These are phyloP conservation scores for Magnusiomyces sp. DNA, from an alignment of 1,139 yeast genomes.

Conservation along the genomic window DNA sequence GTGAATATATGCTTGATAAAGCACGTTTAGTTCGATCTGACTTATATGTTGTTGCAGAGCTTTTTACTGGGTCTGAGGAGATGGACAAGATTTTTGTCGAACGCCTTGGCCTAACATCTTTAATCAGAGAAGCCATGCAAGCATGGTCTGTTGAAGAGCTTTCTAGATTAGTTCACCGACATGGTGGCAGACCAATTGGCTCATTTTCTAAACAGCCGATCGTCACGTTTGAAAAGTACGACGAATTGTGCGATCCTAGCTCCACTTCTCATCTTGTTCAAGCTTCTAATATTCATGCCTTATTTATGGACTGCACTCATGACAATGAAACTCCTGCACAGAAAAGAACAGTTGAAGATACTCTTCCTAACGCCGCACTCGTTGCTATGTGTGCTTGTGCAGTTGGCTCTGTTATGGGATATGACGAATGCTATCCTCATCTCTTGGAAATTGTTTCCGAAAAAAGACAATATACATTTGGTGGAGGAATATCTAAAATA, in stretches of 20 bases:
- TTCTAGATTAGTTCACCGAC: constrained; percentile 77
- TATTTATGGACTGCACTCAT: constrained; percentile 96
- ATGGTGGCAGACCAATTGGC: constrained; percentile 95
- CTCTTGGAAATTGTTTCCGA: constrained; percentile 79
- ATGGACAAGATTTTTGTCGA: constrained; percentile 88
- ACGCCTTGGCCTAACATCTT: constrained; percentile 75
- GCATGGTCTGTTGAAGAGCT: constrained; percentile 85
- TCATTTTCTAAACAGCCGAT: constrained; percentile 43
- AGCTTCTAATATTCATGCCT: constrained; percentile 74
- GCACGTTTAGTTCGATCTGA: constrained; percentile 83
- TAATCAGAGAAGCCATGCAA: constrained; percentile 96
- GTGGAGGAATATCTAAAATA: constrained; percentile 64
- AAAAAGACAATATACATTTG: constrained; percentile 51
- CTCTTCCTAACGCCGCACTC: constrained; percentile 88
- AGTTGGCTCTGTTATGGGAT: constrained; percentile 90
- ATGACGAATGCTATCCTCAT: constrained; percentile 83
- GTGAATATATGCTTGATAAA: constrained; percentile 76
- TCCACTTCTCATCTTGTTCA: constrained; percentile 40
- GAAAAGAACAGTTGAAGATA: constrained; percentile 87
- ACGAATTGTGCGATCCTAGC: constrained; percentile 11
- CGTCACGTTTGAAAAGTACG: constrained; percentile 17
- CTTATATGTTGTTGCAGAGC: constrained; percentile 86
- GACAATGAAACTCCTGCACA: constrained; percentile 88
- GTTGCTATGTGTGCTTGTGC: constrained; percentile 93
- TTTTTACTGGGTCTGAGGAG: constrained; percentile 86